Base-by-base conservation (phyloP, 768 basidiomycete genomes). In the Macrolepiota albuminosa region DNA sequence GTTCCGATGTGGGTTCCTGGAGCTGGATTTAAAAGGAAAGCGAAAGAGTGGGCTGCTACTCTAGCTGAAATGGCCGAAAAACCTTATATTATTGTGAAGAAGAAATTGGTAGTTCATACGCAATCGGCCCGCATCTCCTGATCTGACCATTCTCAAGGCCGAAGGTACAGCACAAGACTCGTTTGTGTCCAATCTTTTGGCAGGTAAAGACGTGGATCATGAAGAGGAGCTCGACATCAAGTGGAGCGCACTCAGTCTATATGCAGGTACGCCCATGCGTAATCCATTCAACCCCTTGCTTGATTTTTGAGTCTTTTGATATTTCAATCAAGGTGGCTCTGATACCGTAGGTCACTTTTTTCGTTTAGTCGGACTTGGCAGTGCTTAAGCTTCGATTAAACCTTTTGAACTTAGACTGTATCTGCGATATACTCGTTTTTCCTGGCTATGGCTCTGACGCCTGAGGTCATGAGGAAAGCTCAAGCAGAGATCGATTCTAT, bases 221-320 rank as follows among this genome's bases (percentile, higher is more conserved):
- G 81, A 85, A 56, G 84, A 86, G 59, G 84, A 87, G 58, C 70
- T 77, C 58, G 79, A 83, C 59, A 73, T 89, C 61, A 88, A 85
- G 68, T 87, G 86, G 83, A 81, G 85, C 40, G 76, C 81, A 31
- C 76, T 77, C 24, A 80, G 81, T 47, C 66, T 83, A 13, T 82
- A 82, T 67, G 75, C 78, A 40, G 81, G 80, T 81, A 63, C 50
- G 50, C 43, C 51, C 29, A 37, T 39, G 24, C 31, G 6, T 14
- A 37, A 50, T 10, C 33, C n/a, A 2, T 21, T 11, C 7, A 24
- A 29, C 29, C 3, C 29, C 29, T 29, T 29, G 1, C n/a, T 11
- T 37, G 2, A 13, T 36, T 37, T 37, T 16, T 52, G n/a, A 24
- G 3, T 29, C 36, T 21, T 52, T 49, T 40, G 56, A 56, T 57